A percentile compares a stretch with the other conserved stretches of the same genome.
These are phyloP conservation scores for Glycine latifolia DNA, from an alignment of 306 rosid species.

Conservation along the genomic window DNA sequence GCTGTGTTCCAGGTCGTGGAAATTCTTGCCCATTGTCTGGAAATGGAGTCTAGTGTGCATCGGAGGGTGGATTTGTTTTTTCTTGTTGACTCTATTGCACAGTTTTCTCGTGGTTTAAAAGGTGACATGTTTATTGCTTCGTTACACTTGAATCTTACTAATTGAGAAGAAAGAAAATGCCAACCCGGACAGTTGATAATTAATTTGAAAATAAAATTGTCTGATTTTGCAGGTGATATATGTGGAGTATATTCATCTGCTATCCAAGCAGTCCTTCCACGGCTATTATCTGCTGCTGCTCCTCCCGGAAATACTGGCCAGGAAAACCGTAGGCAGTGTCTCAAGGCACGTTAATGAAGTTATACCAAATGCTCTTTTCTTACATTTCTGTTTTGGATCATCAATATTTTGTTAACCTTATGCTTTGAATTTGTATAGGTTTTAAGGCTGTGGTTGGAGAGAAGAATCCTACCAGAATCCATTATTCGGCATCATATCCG, in stretches of 20 bases:
- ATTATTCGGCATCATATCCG: conserved; percentile 80
- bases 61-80: conserved; percentile 87
- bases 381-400: conserved; percentile 29
- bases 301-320: conserved; percentile 80
- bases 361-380: background rate
- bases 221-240: conserved; percentile 71
- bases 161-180: conserved; percentile 6
- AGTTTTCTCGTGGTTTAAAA: conserved; percentile 78
- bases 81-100: conserved; percentile 89
- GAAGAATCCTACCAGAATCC: conserved; percentile 81
- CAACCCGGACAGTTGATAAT: conserved; percentile 27
- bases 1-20: conserved; percentile 72
- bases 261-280: conserved; percentile 76
- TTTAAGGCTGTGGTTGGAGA: conserved; percentile 86
- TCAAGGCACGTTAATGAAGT: conserved; percentile 71
- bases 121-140: conserved; percentile 54
- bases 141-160: conserved; percentile 28
- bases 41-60: conserved; percentile 74
- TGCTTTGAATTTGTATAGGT: conserved; percentile 62
- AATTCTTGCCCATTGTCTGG: conserved; percentile 67
- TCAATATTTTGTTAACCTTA: conserved; percentile 32
- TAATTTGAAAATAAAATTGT: conserved; percentile 38
- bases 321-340: conserved; percentile 96
- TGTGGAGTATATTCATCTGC: conserved; percentile 78
- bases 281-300: conserved; percentile 89